Percentiles rank a stretch among this genome's conserved stretches.
Conservation (phyloP, 2,329 filamentous ascomycete genomes). For the Malbranchea cinnamomea region DNA sequence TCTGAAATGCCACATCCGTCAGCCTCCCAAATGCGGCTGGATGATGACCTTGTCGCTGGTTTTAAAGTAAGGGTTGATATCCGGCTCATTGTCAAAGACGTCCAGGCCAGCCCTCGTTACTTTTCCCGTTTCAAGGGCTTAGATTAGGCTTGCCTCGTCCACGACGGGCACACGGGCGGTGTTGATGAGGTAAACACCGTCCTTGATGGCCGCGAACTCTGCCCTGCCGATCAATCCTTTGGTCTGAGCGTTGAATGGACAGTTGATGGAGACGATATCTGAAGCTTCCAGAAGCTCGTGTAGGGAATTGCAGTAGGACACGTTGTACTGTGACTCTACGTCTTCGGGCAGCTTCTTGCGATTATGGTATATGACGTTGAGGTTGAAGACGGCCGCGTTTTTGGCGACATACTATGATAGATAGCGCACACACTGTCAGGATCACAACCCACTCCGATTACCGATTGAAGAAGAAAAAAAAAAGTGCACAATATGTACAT, state of each 20-base stretch:
- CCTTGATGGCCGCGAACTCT: slow-evolving; percentile 34
- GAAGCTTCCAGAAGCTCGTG: slow-evolving; percentile 26
- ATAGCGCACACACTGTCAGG: background rate
- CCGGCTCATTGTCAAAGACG: slow-evolving; percentile 33
- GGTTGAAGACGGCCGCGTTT: slow-evolving; percentile 28
- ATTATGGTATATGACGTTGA: slow-evolving; percentile 33
- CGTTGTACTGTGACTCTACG: slow-evolving; percentile 21
- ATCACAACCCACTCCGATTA: background rate
- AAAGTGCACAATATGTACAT: background rate
- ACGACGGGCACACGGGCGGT: slow-evolving; percentile 37
- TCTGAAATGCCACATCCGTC: slow-evolving; percentile 31
- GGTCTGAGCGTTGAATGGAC: slow-evolving; percentile 30
- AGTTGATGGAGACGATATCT: slow-evolving; percentile 35
- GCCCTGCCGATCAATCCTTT: slow-evolving; percentile 24
- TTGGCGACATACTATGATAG: slow-evolving; percentile 21
- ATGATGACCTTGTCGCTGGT: slow-evolving; percentile 28
- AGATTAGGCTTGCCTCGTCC: slow-evolving; percentile 34
- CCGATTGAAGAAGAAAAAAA: background rate
- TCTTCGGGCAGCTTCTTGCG: slow-evolving; percentile 20
- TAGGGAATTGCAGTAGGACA: slow-evolving; percentile 24
- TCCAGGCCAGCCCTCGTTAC: slow-evolving; percentile 35
- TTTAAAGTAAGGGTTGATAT: slow-evolving; percentile 26
- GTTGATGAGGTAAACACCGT: slow-evolving; percentile 35
- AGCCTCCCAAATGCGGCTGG: slow-evolving; percentile 33
- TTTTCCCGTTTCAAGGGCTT: slow-evolving; percentile 33